A percentile compares a stretch with the other conserved stretches of the same genome.
These are phyloP conservation scores for Lactarius psammicola DNA, from an alignment of 768 basidiomycete species.

Conservation along the genomic window DNA sequence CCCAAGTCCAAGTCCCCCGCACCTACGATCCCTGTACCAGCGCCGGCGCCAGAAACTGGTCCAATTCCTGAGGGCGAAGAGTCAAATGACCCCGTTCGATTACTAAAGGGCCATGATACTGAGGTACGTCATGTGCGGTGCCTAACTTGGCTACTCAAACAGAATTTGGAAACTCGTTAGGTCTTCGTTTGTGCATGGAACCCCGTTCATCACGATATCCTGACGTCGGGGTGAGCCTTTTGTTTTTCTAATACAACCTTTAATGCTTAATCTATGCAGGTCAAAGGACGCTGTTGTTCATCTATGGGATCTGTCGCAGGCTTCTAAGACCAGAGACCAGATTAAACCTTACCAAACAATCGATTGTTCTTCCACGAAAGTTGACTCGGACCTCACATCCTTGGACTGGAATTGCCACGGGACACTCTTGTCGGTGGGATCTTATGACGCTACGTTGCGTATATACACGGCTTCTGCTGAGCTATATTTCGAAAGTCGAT, in stretches of 20 bases:
- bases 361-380: slow-evolving; percentile 47
- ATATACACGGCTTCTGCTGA: slow-evolving; percentile 62
- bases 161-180: slow-evolving; percentile 37
- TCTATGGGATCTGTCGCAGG: slow-evolving; percentile 63
- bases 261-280: slow-evolving; percentile 36
- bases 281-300: slow-evolving; percentile 76
- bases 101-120: slow-evolving; percentile 48
- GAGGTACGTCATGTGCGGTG: slow-evolving; percentile 22
- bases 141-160: slow-evolving; percentile 7
- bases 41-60: background rate
- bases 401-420: slow-evolving; percentile 78
- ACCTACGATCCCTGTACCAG: background rate
- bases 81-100: slow-evolving; percentile 17
- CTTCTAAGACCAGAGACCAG: slow-evolving; percentile 29
- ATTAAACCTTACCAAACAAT: slow-evolving; percentile 44
- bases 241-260: background rate
- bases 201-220: slow-evolving; percentile 53
- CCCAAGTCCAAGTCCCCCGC: slow-evolving; percentile 24
- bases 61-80: slow-evolving; percentile 5
- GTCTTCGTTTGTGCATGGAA: slow-evolving; percentile 84
- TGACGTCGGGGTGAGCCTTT: slow-evolving; percentile 68
- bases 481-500: slow-evolving; percentile 57
- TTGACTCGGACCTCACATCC: slow-evolving; percentile 66
- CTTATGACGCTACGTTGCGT: slow-evolving; percentile 70
- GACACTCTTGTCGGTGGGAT: slow-evolving; percentile 70